Base-by-base conservation (phyloP, 768 basidiomycete genomes). In the Paxillus ammoniavirescens region DNA sequence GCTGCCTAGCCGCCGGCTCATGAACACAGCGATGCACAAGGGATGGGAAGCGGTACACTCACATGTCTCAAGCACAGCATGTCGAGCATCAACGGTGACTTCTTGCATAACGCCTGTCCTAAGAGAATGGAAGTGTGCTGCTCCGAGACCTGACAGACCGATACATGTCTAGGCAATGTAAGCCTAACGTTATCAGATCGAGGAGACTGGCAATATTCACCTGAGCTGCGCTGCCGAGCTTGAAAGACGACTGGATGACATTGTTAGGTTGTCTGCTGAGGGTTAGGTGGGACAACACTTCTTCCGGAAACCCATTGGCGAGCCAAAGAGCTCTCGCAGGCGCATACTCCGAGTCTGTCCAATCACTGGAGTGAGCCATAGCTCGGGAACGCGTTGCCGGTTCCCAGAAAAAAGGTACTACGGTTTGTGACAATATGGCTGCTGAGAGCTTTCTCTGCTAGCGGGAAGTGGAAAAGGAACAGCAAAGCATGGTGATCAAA, bases 181-280 rank as follows among this genome's bases (percentile, higher is more conserved):
- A 8, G 13, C 45, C 36, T 8, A 33, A 52, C 50, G 9, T 15
- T 33, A 30, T 23, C 14, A 28, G 4, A 44, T 9, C 15, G 8
- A 5, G 26, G 12, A 30, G 15, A 15, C 23, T 8, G 13, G 43
- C 42, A 44, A 18, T 31, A 45, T 66, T 49, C 58, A 77, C 82
- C 73, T 84, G 82, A 2, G 83, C 81, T 41, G 76, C 76, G 21
- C 21, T 21, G 8, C 80, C 82, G 8, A 84, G 61, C 49, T 69
- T 76, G 62, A 84, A 84, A 0, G 81, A 81, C 1, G 82, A 84
- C 46, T 79, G 70, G 6, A 83, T 69, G 1, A 74, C 71, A 5
- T 68, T 65, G 57, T 81, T 76, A 8, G 81, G 70, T 36, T 73
- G 59, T 14, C 69, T 68, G 10, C 57, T 64, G 6, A 83, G 58